phyloP scores from a whole-genome alignment of 2,329 filamentous ascomycete species.

The Capronia americana region DNA sequence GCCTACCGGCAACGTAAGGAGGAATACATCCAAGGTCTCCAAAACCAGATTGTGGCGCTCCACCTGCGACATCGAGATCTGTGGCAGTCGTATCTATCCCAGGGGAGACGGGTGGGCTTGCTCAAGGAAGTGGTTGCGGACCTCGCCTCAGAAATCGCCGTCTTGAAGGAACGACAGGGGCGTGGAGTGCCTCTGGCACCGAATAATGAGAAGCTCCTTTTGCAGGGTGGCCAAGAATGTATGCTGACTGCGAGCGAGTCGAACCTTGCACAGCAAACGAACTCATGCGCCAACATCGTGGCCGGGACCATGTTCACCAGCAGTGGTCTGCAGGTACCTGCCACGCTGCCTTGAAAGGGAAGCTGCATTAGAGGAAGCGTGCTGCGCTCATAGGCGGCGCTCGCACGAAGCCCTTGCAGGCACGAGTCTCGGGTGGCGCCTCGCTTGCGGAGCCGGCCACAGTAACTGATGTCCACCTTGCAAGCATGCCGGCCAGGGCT shows the following conservation, averaged over 20 bases:
- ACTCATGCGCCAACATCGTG: not conserved
- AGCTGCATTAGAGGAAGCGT: not conserved
- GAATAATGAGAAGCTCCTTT: not conserved
- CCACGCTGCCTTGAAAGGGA: not conserved
- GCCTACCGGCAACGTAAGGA: constrained; percentile 18
- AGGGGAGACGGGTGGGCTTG: constrained; percentile 8
- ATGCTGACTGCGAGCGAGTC: not conserved
- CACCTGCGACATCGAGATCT: constrained; percentile 23
- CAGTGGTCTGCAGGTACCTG: not conserved
- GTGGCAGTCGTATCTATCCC: constrained; percentile 5
- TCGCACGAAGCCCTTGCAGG: not conserved
- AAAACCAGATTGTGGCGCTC: constrained; percentile 7
- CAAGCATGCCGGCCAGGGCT: constrained; percentile 1
- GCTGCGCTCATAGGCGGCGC: not conserved
- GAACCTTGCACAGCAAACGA: not conserved
- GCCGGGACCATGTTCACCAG: not conserved
- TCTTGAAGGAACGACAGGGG: not conserved
- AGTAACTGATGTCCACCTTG: not conserved
- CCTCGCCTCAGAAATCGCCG: constrained; percentile 8
- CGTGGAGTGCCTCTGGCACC: not conserved
- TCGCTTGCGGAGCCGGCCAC: not conserved
- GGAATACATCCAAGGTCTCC: constrained; percentile 14
- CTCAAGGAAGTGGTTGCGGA: constrained; percentile 15
- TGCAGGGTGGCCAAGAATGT: constrained; percentile 1
- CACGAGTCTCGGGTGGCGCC: not conserved